phyloP scores from a whole-genome alignment of 1,139 yeast species.

The Hansenula sp. region DNA sequence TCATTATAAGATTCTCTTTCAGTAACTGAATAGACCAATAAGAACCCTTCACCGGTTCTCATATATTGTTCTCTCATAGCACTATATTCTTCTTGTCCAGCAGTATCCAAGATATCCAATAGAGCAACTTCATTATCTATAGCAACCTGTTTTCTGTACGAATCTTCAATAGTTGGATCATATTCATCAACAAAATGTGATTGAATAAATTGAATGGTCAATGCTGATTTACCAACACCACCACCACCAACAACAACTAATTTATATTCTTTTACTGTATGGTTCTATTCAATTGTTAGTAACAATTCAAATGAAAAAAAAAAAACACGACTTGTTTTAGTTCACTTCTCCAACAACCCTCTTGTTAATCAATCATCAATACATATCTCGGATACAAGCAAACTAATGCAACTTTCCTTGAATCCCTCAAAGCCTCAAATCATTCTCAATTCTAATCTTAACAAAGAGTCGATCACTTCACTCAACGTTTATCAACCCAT shows the following conservation, averaged over 20 bases:
- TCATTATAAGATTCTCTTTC: conserved; percentile 79
- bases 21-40: conserved; percentile 80
- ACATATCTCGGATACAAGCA: too few relatives aligned
- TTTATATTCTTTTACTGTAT: conserved; percentile 59
- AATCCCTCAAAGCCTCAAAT: too few relatives aligned
- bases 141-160: conserved; percentile 76
- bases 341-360: too few relatives aligned
- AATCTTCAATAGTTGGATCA: conserved; percentile 96
- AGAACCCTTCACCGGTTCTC: conserved; percentile 90
- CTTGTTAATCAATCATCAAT: too few relatives aligned
- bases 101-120: conserved; percentile 89
- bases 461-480: too few relatives aligned
- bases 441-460: too few relatives aligned
- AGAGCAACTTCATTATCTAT: conserved; percentile 77
- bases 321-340: too few relatives aligned
- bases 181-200: conserved; percentile 93
- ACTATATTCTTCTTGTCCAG: conserved; percentile 96
- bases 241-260: conserved; percentile 97
- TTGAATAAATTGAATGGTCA: conserved; percentile 87
- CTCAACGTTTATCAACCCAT: too few relatives aligned
- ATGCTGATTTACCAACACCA: conserved; percentile 96
- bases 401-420: too few relatives aligned
- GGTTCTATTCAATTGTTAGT: conserved; percentile 11
- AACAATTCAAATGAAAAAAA: too few relatives aligned
- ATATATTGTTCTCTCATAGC: conserved; percentile 95